Base-by-base conservation (phyloP, 306 rosid genomes). In the Sindora glabra region DNA sequence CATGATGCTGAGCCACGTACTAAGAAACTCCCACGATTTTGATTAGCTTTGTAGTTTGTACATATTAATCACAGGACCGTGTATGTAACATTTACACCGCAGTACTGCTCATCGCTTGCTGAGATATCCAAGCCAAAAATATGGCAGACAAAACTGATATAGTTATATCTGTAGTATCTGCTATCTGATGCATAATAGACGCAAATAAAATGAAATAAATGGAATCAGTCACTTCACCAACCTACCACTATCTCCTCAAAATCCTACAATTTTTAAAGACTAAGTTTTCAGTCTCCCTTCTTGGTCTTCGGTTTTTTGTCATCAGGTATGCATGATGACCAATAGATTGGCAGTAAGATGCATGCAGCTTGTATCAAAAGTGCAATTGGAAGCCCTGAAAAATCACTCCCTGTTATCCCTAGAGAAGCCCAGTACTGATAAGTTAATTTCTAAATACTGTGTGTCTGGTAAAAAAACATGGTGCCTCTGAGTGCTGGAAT, bases 381-480 rank as follows among this genome's bases (percentile, higher is more conserved):
- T 36, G 75, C 95, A 65, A 37, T 59, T 12, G 98, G 83, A 58
- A 92, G 76, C 14, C 95, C 77, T 32, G 98, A 92, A 66, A 88
- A 92, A 13, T 92, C 82, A 68, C 69, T 77, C 54, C 62, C 83
- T 10, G 87, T 79, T 11, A 91, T 36, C 37, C 74, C 88, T 92
- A 21, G 98, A 88, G 44, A 88, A 57, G 11, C 98, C 98, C 62
- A 88, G 44, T 6, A 80, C 66, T 1, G 94, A 79, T 3, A 95
- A 79, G 49, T 82, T 74, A 12, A 92, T 86, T 60, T 83, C 80
- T 66, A 92, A 64, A 72, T 72, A 24, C 12, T 86, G 73, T 8
- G n/a, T n/a, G 94, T 89, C 59, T 92, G 98, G 67, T 92, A 92
- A 72, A 92, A 88, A 85, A 92, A 92, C 98, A 92, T 81, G 49